Conservation (phyloP, 2,329 filamentous ascomycete species). For the Chrysoporthe puriensis region DNA sequence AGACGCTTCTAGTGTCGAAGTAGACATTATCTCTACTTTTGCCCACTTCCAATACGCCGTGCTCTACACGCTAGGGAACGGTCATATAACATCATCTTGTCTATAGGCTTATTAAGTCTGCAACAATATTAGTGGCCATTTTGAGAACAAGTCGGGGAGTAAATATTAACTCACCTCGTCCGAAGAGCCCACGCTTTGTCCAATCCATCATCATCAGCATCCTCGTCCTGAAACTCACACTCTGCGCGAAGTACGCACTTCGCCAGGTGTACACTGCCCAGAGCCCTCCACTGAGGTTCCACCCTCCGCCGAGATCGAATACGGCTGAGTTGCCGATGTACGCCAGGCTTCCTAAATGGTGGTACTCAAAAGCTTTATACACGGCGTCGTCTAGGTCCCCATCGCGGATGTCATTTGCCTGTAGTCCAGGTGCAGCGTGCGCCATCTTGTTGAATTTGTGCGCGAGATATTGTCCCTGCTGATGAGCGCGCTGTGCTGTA, state of each 20-base stretch:
- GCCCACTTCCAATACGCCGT: conserved; percentile 7
- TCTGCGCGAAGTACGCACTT: conserved; percentile 96
- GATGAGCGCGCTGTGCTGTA: conserved; percentile 93
- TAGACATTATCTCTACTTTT: not conserved
- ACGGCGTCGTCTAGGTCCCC: conserved; percentile 90
- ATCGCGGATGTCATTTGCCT: conserved; percentile 79
- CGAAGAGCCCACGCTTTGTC: conserved; percentile 95
- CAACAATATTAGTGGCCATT: conserved; percentile 16
- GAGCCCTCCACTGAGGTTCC: conserved; percentile 79
- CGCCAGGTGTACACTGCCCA: conserved; percentile 96
- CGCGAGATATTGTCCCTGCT: conserved; percentile 91
- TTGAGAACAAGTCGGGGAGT: not conserved
- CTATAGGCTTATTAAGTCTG: conserved; percentile 34
- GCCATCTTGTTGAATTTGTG: conserved; percentile 94
- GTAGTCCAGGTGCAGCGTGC: conserved; percentile 73
- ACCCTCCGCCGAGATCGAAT: conserved; percentile 82
- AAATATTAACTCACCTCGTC: conserved; percentile 72
- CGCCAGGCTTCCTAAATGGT: conserved; percentile 86
- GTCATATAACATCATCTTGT: not conserved
- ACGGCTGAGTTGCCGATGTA: conserved; percentile 97
- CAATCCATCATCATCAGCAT: conserved; percentile 96
- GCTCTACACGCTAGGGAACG: conserved; percentile 5
- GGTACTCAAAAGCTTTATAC: conserved; percentile 94
- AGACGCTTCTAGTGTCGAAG: not conserved
- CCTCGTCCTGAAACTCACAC: conserved; percentile 88